phyloP scores from a whole-genome alignment of 2,329 filamentous ascomycete species.

The Pseudogymnoascus sp. region DNA sequence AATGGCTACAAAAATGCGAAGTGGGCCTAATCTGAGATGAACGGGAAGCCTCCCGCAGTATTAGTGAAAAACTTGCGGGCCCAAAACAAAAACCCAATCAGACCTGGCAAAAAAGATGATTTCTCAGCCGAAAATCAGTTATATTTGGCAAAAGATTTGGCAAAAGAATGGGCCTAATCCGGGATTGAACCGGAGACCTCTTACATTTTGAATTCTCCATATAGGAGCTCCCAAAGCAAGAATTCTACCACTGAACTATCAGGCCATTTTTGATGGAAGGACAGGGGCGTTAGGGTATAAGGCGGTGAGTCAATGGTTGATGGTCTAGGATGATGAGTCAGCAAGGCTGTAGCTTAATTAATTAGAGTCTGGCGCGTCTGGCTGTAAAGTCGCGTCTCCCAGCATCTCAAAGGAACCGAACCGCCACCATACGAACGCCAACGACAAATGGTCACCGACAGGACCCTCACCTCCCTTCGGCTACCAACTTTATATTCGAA shows the following conservation, averaged over 20 bases:
- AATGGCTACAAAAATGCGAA: too few species aligned
- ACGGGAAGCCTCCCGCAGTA: too few species aligned
- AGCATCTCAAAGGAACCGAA: neutral
- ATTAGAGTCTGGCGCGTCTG: neutral
- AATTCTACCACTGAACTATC: slow-evolving; percentile 7
- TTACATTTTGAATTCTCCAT: neutral
- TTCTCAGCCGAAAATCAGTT: too few species aligned
- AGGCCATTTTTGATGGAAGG: neutral
- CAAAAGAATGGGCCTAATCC: slow-evolving; percentile 1
- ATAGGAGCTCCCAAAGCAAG: neutral
- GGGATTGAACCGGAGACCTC: slow-evolving; percentile 5
- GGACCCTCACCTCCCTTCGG: neutral
- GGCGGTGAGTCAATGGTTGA: too few species aligned
- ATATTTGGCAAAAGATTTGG: too few species aligned
- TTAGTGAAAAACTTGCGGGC: too few species aligned
- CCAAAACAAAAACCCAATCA: too few species aligned
- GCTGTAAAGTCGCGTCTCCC: neutral
- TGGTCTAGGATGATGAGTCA: neutral
- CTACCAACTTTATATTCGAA: neutral
- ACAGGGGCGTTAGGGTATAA: too few species aligned
- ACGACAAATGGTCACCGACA: neutral
- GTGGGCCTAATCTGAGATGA: too few species aligned
- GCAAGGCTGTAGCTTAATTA: neutral
- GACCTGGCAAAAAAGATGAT: too few species aligned
- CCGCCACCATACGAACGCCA: neutral